Evolutionary conservation across 148 eudicot genomes (phyloP), one percentile per base, ranked within the genome.

Genomic region (Rhododendron mucronatum): DNA sequence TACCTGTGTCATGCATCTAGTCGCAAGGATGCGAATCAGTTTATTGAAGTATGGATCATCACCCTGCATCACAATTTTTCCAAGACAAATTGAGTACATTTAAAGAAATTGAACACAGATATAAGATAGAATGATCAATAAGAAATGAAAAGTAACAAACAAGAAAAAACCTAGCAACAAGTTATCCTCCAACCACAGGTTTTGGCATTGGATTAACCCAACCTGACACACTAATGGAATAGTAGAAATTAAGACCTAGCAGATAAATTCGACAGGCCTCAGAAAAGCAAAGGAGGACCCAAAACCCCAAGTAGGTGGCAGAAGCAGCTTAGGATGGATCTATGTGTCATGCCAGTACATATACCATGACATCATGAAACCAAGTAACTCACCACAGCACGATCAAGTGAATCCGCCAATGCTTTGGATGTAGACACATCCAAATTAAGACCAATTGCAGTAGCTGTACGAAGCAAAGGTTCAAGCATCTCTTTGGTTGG

Each of bases 1-100:
- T 84, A 95, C 99, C 98, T 95, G 99, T 75, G 98, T 90, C 99
- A 97, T 97, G 92, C 99, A 97, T 90, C 99, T 91, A 82, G 99
- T 97, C 57, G 99, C 98, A 87, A 97, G 90, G 85, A 97, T 97
- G 47, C 99, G 98, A 53, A 97, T 97, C 87, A 97, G 89, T 91
- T 97, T 97, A 86, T 97, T 97, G 89, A 97, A 97, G 89, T 95
- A 97, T 21, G 98, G 98, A 89, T 97, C 99, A 87, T 90, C 90
- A 30, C 99, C 96, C 99, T 97, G 90, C 80, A 37, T 86, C 88
- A 75, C 75, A 87, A 65, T 26, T 83, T 55, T 73, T 84, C 48
- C 9, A 61, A 65, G 44, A 14, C 28, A 79, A n/a, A 59, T 73
- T 39, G 44, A 53, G 50, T 30, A 37, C 4, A 44, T 45, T 7